phyloP scores from a whole-genome alignment of 352 stramenopile genomes.

The Phytopythium aichiense region DNA sequence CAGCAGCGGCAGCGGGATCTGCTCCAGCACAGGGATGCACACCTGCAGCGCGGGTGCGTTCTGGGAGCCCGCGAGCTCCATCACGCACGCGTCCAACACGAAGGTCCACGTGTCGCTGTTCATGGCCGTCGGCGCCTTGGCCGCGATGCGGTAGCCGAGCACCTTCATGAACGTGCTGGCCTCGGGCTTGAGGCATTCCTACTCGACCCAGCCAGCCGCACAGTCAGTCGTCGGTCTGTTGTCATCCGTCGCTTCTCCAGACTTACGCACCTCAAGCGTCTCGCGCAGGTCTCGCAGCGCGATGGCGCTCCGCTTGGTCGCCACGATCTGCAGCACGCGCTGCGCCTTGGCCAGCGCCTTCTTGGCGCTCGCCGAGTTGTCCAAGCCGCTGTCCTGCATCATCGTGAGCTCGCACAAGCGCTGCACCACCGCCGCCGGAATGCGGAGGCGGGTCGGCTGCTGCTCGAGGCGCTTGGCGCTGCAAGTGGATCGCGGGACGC shows the following conservation, averaged over 20 bases:
- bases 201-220: background rate
- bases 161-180: constrained; percentile 53
- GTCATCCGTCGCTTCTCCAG: background rate
- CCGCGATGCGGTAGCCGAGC: constrained; percentile 65
- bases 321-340: constrained; percentile 53
- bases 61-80: constrained; percentile 66
- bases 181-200: constrained; percentile 72
- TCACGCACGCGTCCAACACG: constrained; percentile 52
- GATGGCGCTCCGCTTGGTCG: constrained; percentile 46
- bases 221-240: background rate
- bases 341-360: constrained; percentile 55
- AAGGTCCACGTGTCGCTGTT: constrained; percentile 62
- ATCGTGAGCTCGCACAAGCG: constrained; percentile 5
- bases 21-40: constrained; percentile 49
- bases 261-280: constrained; percentile 35
- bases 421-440: background rate
- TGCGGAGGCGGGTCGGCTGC: background rate
- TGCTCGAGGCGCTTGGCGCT: no score
- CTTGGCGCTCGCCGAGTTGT: constrained; percentile 40
- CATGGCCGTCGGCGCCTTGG: constrained; percentile 43
- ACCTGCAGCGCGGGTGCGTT: constrained; percentile 46
- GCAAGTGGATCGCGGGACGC: background rate
- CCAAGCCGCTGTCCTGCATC: constrained; percentile 50
- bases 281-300: constrained; percentile 60
- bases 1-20: constrained; percentile 53